Evolutionary conservation across 1,284 basidiomycete genomes (phyloP).

Genomic region (Sanghuangporus weigelae): DNA sequence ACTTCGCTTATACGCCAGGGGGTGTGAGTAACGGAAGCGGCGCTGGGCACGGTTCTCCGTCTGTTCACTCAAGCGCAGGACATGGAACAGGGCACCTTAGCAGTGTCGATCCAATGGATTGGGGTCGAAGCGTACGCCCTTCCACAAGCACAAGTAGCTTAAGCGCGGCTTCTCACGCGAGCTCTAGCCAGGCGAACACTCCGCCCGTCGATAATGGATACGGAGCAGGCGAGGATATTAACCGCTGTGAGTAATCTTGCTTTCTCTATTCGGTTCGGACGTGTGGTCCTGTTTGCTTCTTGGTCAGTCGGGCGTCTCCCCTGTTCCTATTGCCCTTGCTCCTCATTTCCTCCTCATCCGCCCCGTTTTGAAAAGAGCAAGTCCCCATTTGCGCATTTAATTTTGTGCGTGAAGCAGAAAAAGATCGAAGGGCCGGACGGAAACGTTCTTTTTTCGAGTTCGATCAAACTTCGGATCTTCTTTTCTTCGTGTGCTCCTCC

Average conservation of each 20-base stretch:
- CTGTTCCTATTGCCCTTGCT: conserved; percentile 24
- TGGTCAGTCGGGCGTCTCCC: conserved; percentile 12
- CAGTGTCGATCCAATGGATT: conserved; percentile 39
- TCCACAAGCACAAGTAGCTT: conserved; percentile 70
- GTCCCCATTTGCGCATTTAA: not conserved
- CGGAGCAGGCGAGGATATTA: conserved; percentile 55
- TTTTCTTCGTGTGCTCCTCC: conserved; percentile 13
- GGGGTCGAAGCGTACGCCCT: conserved; percentile 44
- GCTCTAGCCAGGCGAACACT: conserved; percentile 72
- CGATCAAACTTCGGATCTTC: conserved; percentile 9
- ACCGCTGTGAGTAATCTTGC: conserved; percentile 60
- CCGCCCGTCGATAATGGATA: conserved; percentile 57
- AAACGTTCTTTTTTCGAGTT: conserved; percentile 1
- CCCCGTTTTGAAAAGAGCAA: conserved; percentile 21
- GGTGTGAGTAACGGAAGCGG: conserved; percentile 20
- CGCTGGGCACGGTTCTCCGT: conserved; percentile 15
- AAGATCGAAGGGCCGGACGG: conserved; percentile 7
- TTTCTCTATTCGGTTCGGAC: conserved; percentile 13
- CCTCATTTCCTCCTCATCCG: conserved; percentile 31
- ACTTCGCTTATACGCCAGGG: conserved; percentile 71
- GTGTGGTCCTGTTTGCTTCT: not conserved
- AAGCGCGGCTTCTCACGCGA: conserved; percentile 63
- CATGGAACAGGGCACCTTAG: conserved; percentile 35
- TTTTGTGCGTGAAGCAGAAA: conserved; percentile 2
- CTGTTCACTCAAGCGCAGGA: conserved; percentile 19